phyloP scores from a whole-genome alignment of 176 grass and related monocot species.

The Oryza punctata region DNA sequence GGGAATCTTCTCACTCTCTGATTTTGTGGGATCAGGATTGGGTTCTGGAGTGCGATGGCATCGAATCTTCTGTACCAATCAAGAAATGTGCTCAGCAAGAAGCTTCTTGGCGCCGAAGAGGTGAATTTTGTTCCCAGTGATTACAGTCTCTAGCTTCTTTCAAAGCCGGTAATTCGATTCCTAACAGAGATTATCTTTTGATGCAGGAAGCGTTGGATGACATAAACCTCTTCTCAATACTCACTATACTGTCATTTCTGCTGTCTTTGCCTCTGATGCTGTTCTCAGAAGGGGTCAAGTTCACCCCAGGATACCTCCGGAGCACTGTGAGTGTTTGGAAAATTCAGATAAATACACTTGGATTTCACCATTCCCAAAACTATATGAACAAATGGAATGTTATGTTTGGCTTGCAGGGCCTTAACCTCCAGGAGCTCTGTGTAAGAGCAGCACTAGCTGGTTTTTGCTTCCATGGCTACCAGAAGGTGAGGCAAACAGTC shows the following conservation, averaged over 20 bases:
- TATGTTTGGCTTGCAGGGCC: constrained; percentile 47
- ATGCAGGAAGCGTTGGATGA: constrained; percentile 67
- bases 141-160: background rate
- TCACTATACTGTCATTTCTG: constrained; percentile 69
- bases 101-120: constrained; percentile 58
- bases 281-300: constrained; percentile 66
- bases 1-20: constrained; percentile 23
- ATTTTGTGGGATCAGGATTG: constrained; percentile 52
- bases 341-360: constrained; percentile 7
- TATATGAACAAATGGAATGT: background rate
- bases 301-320: constrained; percentile 62
- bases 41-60: constrained; percentile 93
- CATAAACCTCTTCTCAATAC: constrained; percentile 79
- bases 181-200: background rate
- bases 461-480: constrained; percentile 81
- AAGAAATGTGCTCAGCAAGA: constrained; percentile 83
- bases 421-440: constrained; percentile 67
- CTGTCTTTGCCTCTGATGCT: constrained; percentile 62
- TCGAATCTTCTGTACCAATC: constrained; percentile 80
- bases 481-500: constrained; percentile 51
- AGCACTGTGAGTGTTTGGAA: constrained; percentile 46
- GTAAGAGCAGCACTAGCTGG: constrained; percentile 58
- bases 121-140: constrained; percentile 12
- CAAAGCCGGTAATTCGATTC: background rate
- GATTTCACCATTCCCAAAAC: background rate